Evolutionary conservation across 2,329 filamentous ascomycete genomes (phyloP).

Genomic region (Incumbomyces lentus): DNA sequence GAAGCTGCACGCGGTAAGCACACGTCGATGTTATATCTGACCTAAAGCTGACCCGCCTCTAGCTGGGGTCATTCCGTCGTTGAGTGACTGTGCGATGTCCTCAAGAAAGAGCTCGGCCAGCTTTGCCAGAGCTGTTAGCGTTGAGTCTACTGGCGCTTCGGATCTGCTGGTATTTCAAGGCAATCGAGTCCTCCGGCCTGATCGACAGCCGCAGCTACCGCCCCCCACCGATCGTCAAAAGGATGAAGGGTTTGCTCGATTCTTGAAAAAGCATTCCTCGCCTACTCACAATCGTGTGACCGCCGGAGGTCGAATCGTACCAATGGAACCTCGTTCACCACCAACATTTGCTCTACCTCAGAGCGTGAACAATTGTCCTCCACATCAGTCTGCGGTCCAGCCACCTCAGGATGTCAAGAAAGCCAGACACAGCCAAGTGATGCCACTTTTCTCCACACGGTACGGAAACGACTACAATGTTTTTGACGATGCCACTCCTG

Average conservation of each 20-base stretch:
- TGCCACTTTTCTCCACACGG: neutral
- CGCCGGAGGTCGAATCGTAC: constrained; percentile 39
- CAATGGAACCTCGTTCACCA: constrained; percentile 29
- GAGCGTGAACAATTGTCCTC: constrained; percentile 1
- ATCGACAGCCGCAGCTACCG: constrained; percentile 24
- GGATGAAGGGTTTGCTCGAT: constrained; percentile 35
- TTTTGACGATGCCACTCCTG: neutral
- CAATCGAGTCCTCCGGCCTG: constrained; percentile 13
- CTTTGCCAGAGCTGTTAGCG: constrained; percentile 15
- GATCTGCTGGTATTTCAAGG: constrained; percentile 15
- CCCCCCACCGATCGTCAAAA: constrained; percentile 27
- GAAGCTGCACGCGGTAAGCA: constrained; percentile 20
- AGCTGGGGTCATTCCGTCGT: constrained; percentile 20
- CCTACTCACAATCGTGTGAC: constrained; percentile 41
- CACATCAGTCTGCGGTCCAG: neutral
- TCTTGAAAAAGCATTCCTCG: constrained; percentile 38
- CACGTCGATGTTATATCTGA: neutral
- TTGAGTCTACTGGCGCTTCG: constrained; percentile 14
- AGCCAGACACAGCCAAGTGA: neutral
- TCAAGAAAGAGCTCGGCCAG: constrained; percentile 14
- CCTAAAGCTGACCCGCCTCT: constrained; percentile 8
- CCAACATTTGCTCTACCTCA: constrained; percentile 21
- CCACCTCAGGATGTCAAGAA: neutral
- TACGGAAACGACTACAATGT: neutral
- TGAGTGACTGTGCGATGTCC: constrained; percentile 19